Evolutionary conservation across 2,329 filamentous ascomycete genomes (phyloP), one percentile per base, ranked within the genome.

Genomic region (Monilinia polystroma): DNA sequence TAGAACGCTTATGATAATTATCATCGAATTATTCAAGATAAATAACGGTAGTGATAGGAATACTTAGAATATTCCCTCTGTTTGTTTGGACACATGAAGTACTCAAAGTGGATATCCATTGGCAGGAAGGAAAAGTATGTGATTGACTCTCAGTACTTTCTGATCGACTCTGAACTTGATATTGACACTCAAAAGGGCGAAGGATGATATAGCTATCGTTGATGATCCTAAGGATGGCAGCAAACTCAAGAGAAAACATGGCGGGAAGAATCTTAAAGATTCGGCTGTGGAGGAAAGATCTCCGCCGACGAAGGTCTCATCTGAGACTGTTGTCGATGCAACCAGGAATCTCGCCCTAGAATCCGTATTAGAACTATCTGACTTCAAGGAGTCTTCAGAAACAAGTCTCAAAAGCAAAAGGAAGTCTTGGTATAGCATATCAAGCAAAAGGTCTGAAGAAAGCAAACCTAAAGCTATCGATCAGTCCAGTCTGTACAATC

Each of bases 101-200:
- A 62, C 57, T 18, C 26, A 26, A 62, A 66, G 45, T 60, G 64
- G 64, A 23, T 60, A 23, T 53, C 56, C 12, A 12, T 53, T 62
- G 55, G 47, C 10, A 52, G 55, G 64, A 58, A 60, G 35, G 51
- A 45, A 43, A 52, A 41, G 64, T 66, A 66, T 12, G 64, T 66
- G 49, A 6, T 43, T 6, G 32, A 38, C 20, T 51, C 45, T 60
- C n/a, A 23, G 58, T 8, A 38, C 16, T 60, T 26, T 51, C 4
- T n/a, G 5, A n/a, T 38, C 16, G 51, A 12, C 32, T 35, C 18
- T n/a, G 47, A 16, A 18, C 4, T 51, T 51, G 45, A 63, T 43
- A 43, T 49, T 63, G 43, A 63, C 60, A 23, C 43, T 18, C 14
- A 54, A 41, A 53, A 66, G 55, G 47, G 20, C 23, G 43, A 59